Conservation (phyloP, 768 basidiomycete genomes). For the Rhodotorula babjevae region DNA sequence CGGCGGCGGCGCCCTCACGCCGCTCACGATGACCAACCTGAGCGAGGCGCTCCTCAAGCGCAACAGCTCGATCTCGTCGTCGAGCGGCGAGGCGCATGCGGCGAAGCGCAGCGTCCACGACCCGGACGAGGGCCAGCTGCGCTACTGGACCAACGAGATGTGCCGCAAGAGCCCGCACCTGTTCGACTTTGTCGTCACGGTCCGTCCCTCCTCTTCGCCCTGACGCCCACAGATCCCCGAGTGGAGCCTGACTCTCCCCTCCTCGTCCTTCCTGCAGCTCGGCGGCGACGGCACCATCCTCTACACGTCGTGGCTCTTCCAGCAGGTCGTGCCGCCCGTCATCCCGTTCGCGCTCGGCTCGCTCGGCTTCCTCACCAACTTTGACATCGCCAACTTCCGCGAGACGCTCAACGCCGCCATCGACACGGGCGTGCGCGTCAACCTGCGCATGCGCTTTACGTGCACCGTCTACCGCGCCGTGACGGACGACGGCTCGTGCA, state of each 20-base stretch:
- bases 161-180: conserved; percentile 82
- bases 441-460: conserved; percentile 97
- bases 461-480: conserved; percentile 96
- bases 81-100: conserved; percentile 14
- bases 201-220: conserved; percentile 52
- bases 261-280: conserved; percentile 56
- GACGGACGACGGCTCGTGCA: conserved; percentile 61
- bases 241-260: background rate
- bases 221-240: too few relatives aligned
- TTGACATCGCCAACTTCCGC: conserved; percentile 82
- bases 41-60: conserved; percentile 38
- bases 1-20: conserved; percentile 19
- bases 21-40: conserved; percentile 35
- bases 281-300: conserved; percentile 98
- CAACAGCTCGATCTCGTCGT: conserved; percentile 29
- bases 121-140: conserved; percentile 70
- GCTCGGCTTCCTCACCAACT: conserved; percentile 94
- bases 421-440: conserved; percentile 90
- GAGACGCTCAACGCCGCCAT: conserved; percentile 79
- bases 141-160: conserved; percentile 98
- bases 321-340: conserved; percentile 96
- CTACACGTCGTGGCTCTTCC: conserved; percentile 99
- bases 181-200: conserved; percentile 96
- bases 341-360: conserved; percentile 95
- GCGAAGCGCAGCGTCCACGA: conserved; percentile 56